Base-by-base conservation (phyloP, 1,284 basidiomycete genomes). In the Ustilago tritici region DNA sequence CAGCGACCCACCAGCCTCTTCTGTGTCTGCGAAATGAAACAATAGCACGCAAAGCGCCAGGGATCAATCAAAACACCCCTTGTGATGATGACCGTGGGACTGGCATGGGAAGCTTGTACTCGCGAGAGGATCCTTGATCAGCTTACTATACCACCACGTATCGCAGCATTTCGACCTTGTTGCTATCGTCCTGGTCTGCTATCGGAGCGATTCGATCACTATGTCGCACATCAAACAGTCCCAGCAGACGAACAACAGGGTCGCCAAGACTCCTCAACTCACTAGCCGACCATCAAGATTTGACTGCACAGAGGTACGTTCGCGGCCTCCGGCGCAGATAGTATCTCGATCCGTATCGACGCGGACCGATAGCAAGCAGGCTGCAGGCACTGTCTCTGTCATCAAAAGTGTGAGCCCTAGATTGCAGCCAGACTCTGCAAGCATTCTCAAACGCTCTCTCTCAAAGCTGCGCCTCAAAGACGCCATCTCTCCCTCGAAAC, bases 211-310 rank as follows among this genome's bases (percentile, higher is more conserved):
- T 32, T 7, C 4, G 2, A 41, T 2, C 17, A 43, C 17, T 47
- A 76, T 76, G 72, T 70, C 72, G 40, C 60, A 70, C 28, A 47
- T 70, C 56, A 76, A 76, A 41, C 72, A 76, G 57, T 54, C 72
- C 11, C 63, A 69, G 8, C 64, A 66, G 40, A 43, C 50, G 3
- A 57, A 49, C n/a, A 43, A 36, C 15, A 53, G 56, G 14, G 28
- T 60, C 54, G 40, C 46, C 57, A 64, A 65, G 40, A 46, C 70
- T 11, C 35, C 60, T 46, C 70, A 64, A 34, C 19, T 47, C 14
- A 60, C 47, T 1, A 38, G 5, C 15, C 55, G 50, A 12, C 23
- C 32, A 28, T n/a, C 53, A 12, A 41, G 56, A 19, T 35, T 12
- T 36, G 41, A 65, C 31, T 46, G 23, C n/a, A 7, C 36, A 49